A percentile compares a stretch with the other conserved stretches of the same genome.
Conservation (phyloP, 2,329 filamentous ascomycete species). For the Arthrinium phaeospermum region DNA sequence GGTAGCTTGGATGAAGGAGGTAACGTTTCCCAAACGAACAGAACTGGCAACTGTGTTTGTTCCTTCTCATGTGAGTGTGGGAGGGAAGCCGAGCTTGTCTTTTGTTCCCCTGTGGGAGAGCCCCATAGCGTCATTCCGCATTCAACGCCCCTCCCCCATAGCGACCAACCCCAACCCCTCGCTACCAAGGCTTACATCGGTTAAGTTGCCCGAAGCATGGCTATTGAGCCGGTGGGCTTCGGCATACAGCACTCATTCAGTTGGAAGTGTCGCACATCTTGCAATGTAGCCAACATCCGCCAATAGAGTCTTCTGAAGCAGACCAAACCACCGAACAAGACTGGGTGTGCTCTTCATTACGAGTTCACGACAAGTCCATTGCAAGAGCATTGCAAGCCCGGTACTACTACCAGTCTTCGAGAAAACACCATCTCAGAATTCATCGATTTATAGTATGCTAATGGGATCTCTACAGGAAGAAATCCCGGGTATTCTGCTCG, state of each 20-base stretch:
- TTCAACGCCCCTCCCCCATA: slow-evolving; percentile 14
- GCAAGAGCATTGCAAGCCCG: not conserved
- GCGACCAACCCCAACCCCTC: not conserved
- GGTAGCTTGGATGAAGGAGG: not conserved
- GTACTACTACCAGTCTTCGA: not conserved
- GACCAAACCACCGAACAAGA: not conserved
- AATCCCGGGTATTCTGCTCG: slow-evolving; percentile 22
- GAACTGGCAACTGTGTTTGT: not conserved
- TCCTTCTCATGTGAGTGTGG: slow-evolving; percentile 2
- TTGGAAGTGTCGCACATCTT: not conserved
- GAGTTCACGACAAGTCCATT: not conserved
- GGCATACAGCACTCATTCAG: not conserved
- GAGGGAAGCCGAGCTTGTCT: slow-evolving; percentile 6
- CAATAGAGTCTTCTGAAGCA: not conserved
- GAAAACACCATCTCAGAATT: not conserved
- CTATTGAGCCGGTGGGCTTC: slow-evolving; percentile 2
- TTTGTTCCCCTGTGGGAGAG: slow-evolving; percentile 8
- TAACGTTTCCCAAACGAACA: not conserved
- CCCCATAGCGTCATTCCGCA: slow-evolving; percentile 19
- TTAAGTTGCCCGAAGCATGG: slow-evolving; percentile 9
- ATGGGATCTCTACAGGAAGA: slow-evolving; percentile 6
- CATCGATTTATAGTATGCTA: slow-evolving; percentile 10
- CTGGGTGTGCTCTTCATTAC: not conserved
- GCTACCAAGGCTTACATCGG: slow-evolving; percentile 19
- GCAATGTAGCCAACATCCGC: not conserved